Evolutionary conservation across 768 basidiomycete genomes (phyloP).

Genomic region (Trametes gibbosa): DNA sequence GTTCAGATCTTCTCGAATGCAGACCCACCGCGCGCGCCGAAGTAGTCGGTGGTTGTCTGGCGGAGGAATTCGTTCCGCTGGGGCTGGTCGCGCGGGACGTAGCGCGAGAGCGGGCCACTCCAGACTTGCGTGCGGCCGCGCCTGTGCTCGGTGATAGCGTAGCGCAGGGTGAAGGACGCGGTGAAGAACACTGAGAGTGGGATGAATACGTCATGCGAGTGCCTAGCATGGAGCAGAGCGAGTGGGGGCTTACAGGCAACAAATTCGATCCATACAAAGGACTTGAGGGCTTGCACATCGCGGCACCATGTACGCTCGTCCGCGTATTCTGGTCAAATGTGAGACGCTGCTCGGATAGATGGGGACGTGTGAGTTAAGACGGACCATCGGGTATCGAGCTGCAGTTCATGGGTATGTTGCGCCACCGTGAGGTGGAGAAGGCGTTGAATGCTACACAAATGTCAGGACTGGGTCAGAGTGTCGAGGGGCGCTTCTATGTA

Average conservation of each 20-base stretch:
- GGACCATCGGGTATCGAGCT: slow-evolving; percentile 45
- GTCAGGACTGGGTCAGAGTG: not conserved
- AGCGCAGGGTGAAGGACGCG: slow-evolving; percentile 41
- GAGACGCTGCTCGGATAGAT: not conserved
- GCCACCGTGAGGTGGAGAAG: slow-evolving; percentile 61
- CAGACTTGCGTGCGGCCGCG: slow-evolving; percentile 52
- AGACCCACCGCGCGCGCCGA: slow-evolving; percentile 9
- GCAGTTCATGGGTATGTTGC: slow-evolving; percentile 46
- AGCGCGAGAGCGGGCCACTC: slow-evolving; percentile 49
- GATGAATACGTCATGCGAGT: not conserved
- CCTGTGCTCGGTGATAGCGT: slow-evolving; percentile 40
- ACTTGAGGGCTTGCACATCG: slow-evolving; percentile 51
- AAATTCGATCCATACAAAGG: slow-evolving; percentile 60
- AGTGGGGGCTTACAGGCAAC: slow-evolving; percentile 39
- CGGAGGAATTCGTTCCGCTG: slow-evolving; percentile 12
- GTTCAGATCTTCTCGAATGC: slow-evolving; percentile 17
- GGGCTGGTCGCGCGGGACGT: slow-evolving; percentile 32
- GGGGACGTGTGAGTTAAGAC: slow-evolving; percentile 8
- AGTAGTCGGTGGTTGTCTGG: slow-evolving; percentile 20
- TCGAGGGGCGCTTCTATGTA: slow-evolving; percentile 19
- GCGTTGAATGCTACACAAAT: slow-evolving; percentile 43
- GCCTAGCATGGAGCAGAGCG: not conserved
- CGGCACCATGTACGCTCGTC: slow-evolving; percentile 53
- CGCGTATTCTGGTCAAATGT: slow-evolving; percentile 33
- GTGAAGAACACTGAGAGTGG: slow-evolving; percentile 41